Conservation (phyloP, 106 monocot species). For the Alisma plantagoaquatica region DNA sequence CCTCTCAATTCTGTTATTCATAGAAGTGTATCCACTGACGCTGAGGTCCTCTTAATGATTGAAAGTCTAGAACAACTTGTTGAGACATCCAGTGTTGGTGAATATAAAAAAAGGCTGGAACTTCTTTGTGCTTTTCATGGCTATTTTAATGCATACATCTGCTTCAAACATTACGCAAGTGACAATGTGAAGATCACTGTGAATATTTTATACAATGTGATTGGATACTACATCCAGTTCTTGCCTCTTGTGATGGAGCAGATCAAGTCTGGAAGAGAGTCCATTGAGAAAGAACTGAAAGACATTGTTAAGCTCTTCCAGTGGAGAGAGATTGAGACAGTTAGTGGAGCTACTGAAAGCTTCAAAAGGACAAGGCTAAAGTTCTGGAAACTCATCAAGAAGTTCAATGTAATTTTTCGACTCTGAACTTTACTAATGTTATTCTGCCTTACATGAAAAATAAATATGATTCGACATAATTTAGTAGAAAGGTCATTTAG, state of each 20-base stretch:
- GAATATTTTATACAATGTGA: constrained; percentile 78
- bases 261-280: constrained; percentile 39
- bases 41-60: too few species aligned
- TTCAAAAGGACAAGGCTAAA: constrained; percentile 59
- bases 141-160: constrained; percentile 36
- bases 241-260: constrained; percentile 53
- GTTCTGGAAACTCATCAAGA: constrained; percentile 57
- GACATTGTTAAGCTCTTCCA: constrained; percentile 52
- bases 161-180: constrained; percentile 42
- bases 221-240: constrained; percentile 90
- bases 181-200: constrained; percentile 48
- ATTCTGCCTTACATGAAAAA: too few species aligned
- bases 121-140: constrained; percentile 82
- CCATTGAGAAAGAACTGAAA: constrained; percentile 57
- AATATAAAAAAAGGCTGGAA: constrained; percentile 69
- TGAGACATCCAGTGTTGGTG: constrained; percentile 62
- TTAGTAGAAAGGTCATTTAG: neutral
- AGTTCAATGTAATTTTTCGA: constrained; percentile 88
- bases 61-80: constrained; percentile 80
- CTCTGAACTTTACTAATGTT: too few species aligned
- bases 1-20: constrained; percentile 63
- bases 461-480: too few species aligned
- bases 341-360: constrained; percentile 34
- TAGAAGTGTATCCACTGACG: constrained; percentile 24
- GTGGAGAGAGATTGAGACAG: constrained; percentile 39